Evolutionary conservation across 371 early-diverging fungal species (phyloP), one percentile per base, ranked within the genome.

Genomic region (Actinomucor elegans): DNA sequence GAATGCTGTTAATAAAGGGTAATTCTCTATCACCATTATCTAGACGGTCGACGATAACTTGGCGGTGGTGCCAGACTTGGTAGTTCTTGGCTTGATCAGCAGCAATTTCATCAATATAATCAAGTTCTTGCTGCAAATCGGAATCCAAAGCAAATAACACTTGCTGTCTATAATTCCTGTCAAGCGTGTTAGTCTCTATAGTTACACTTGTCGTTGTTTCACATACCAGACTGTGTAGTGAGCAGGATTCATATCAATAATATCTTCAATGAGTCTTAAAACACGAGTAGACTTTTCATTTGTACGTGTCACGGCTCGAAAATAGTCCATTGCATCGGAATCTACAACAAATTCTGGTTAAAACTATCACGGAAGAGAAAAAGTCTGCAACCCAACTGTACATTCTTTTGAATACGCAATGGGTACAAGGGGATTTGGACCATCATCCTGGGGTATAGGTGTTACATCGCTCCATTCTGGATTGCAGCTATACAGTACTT

Each of bases 31-130:
- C 57, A 17, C 64, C 47, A 49, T 81, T 80, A n/a, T 62, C 59
- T 42, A 89, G 54, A 33, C 73, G 72, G 26, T 88, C 84, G 2
- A 94, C 80, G 20, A 97, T 57, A 1, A 87, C 81, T 72, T 93
- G 93, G 14, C 98, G 89, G 70, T 97, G 93, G 58, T 92, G 93
- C 94, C 95, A 96, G 23, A 95, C 83, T 74, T 98, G 98, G 73
- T 97, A 97, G 59, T 88, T 91, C 64, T 98, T 98, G 17, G 93
- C 92, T 55, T 92, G 79, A 21, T 85, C 85, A 5, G 58, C 66
- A 5, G 89, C 87, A 58, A 94, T 77, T 8, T 74, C 71, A 23
- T 85, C 72, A 15, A 94, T 70, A 70, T 86, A 94, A 3, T 83
- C 83, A 10, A 96, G 75, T 61, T 98, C 99, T 11, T 67, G 48